Percentiles rank a stretch among this genome's conserved stretches.
These are phyloP conservation scores for Vinca minor DNA, from an alignment of 257 asterid species.

Conservation along the genomic window DNA sequence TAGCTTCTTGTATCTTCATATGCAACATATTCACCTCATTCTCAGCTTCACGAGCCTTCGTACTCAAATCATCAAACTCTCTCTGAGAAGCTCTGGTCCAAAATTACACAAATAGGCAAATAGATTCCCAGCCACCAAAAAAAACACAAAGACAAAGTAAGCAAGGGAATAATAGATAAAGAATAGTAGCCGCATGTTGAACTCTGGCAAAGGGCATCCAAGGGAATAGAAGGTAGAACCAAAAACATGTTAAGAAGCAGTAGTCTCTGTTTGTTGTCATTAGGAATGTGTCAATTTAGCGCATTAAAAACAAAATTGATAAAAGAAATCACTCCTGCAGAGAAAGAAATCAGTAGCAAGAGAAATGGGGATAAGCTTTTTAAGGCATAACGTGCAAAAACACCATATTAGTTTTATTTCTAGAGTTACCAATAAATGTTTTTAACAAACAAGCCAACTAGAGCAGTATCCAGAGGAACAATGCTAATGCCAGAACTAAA, in stretches of 20 bases:
- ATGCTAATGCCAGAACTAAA: not conserved
- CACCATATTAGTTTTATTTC: not conserved
- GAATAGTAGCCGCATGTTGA: not conserved
- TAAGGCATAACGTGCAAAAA: not conserved
- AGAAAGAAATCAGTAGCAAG: not conserved
- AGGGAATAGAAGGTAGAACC: not conserved
- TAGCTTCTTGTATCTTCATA: constrained; percentile 70
- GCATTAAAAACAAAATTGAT: not conserved
- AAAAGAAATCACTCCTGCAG: not conserved
- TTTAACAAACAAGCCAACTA: not conserved
- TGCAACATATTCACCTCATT: constrained; percentile 67
- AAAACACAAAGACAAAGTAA: no score
- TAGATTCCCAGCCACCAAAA: no score
- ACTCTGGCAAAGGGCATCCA: not conserved
- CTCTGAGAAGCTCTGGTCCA: constrained; percentile 51
- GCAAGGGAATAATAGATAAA: not conserved
- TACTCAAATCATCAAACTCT: constrained; percentile 70
- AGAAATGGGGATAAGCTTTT: not conserved
- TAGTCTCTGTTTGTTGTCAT: not conserved
- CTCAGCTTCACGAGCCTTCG: constrained; percentile 73
- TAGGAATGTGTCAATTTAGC: not conserved
- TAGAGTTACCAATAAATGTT: not conserved
- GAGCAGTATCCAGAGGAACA: not conserved
- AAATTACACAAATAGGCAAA: constrained; percentile 17
- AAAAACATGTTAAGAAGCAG: not conserved